Evolutionary conservation across 1,284 basidiomycete genomes (phyloP).

Genomic region (Moesziomyces sp.): DNA sequence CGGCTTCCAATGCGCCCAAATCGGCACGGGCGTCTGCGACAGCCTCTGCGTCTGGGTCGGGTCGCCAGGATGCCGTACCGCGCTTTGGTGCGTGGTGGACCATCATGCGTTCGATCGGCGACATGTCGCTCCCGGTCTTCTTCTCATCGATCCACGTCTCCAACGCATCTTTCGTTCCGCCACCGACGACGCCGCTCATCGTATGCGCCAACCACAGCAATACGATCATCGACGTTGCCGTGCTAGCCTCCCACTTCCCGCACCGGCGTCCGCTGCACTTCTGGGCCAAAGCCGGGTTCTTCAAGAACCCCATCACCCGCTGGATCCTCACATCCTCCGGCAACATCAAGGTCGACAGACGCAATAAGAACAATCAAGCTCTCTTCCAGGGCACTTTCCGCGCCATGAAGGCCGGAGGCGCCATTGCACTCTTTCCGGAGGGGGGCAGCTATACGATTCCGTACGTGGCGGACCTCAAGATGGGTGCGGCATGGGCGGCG

Average conservation of each 20-base stretch:
- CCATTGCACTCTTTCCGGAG: conserved; percentile 93
- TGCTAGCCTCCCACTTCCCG: conserved; percentile 75
- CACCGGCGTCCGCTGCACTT: conserved; percentile 85
- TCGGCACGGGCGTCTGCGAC: conserved; percentile 15
- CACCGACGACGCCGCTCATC: conserved; percentile 41
- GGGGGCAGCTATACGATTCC: conserved; percentile 82
- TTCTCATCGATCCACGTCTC: conserved; percentile 41
- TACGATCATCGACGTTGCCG: conserved; percentile 60
- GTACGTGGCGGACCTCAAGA: conserved; percentile 90
- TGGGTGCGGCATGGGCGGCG: conserved; percentile 94
- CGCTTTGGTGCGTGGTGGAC: conserved; percentile 54
- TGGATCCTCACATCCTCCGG: conserved; percentile 86
- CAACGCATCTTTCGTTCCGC: conserved; percentile 23
- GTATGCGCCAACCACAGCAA: conserved; percentile 71
- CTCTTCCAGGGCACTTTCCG: conserved; percentile 92
- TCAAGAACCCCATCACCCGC: conserved; percentile 74
- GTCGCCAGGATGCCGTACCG: conserved; percentile 11
- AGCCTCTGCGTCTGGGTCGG: background rate
- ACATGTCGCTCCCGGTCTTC: conserved; percentile 50
- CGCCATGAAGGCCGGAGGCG: conserved; percentile 79
- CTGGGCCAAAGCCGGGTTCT: conserved; percentile 84
- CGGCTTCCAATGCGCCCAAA: no score
- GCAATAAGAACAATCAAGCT: conserved; percentile 85
- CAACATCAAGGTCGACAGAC: conserved; percentile 94
- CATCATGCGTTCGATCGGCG: conserved; percentile 55